Base-by-base conservation (phyloP, 1,284 basidiomycete species). In the Clitocybe nebularis region DNA sequence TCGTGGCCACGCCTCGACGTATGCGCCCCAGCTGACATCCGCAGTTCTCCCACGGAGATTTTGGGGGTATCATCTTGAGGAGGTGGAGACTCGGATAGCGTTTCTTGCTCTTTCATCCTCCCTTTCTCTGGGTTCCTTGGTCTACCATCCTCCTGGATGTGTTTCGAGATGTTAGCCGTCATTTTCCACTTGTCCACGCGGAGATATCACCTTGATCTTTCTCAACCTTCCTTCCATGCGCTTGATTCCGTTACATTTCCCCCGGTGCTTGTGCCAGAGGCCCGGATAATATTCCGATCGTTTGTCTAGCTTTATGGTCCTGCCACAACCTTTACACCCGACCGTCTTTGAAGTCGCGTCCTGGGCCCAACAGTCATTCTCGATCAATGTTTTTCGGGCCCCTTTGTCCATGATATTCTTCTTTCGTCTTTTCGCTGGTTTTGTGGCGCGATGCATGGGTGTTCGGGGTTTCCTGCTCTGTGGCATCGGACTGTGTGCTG, bases 241-340 rank as follows among this genome's bases (percentile, higher is more conserved):
- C 6, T 35, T 21, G 22, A 52, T 52, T 3, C 39, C 47, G 22
- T 19, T 36, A 17, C 58, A 60, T 39, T 50, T 51, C 13, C 36
- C 43, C 11, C 49, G 49, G 29, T 60, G 58, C 34, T 59, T 60
- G 5, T 41, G n/a, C 57, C 57, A 60, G 22, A 58, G 45, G 3
- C 57, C 55, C 14, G 54, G 52, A 35, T 59, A 60, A 32, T 55
- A 60, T 10, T 39, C 42, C 2, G 49, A 50, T 11, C 57, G 49
- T 21, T 51, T 50, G 26, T 60, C 58, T 21, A 60, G 51, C 22
- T 36, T 50, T 16, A 59, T 51, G 0, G 22, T 39, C 28, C 45
- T 49, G 24, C 29, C 28, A 36, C 57, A 60, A 4, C 45, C 57
- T 1, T 23, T 44, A 35, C 58, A 60, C 11, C 45, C 36, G 1